Percentiles rank a stretch among this genome's conserved stretches.
These are phyloP conservation scores for Populus trichocarpa DNA, from an alignment of 441 rosid species.

Conservation along the genomic window DNA sequence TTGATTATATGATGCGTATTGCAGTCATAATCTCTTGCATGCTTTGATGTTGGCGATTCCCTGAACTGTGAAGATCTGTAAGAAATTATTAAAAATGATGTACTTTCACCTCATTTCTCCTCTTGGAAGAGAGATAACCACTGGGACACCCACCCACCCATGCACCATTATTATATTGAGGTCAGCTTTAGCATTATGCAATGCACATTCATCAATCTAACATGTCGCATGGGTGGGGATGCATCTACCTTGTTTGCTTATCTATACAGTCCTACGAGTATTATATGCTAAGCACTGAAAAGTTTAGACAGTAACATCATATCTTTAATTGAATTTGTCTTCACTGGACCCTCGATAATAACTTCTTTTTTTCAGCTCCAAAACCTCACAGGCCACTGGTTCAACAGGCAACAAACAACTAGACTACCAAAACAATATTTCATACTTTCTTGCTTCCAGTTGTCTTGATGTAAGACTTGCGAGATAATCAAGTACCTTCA, in stretches of 20 bases:
- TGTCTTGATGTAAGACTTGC: not conserved
- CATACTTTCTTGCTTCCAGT: not conserved
- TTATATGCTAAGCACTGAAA: not conserved
- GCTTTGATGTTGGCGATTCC: not conserved
- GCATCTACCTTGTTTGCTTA: not conserved
- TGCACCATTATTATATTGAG: not conserved
- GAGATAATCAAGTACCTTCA: not conserved
- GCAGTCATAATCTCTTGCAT: not conserved
- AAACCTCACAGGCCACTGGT: conserved; percentile 67
- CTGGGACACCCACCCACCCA: not conserved
- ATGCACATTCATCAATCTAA: not conserved
- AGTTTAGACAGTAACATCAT: not conserved
- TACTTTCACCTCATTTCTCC: not conserved
- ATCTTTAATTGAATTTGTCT: not conserved
- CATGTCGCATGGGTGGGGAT: not conserved
- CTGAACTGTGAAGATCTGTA: not conserved
- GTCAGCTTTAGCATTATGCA: not conserved
- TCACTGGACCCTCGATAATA: not conserved
- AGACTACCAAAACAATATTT: not conserved
- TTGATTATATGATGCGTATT: not conserved
- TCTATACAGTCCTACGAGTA: not conserved
- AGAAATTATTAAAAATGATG: not conserved
- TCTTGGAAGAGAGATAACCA: not conserved
- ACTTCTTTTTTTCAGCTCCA: conserved; percentile 42
- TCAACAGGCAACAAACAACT: conserved; percentile 23